phyloP scores from a whole-genome alignment of 495 filamentous ascomycete species.

The Sporormia fimetaria region DNA sequence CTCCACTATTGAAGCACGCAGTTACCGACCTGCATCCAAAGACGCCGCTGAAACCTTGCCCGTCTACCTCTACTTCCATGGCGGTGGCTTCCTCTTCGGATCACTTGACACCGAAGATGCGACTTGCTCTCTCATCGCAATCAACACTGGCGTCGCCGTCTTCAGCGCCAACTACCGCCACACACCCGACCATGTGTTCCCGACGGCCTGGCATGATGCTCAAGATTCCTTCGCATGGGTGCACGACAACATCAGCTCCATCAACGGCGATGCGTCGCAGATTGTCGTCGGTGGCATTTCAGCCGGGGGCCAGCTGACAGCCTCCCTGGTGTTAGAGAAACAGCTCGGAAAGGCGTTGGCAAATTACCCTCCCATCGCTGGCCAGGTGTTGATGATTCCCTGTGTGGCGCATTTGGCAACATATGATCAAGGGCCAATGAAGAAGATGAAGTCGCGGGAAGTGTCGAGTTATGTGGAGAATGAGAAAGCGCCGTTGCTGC shows the following conservation, averaged over 20 bases:
- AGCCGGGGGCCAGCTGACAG: conserved; percentile 10
- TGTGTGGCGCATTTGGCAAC: background rate
- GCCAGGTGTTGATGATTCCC: conserved; percentile 12
- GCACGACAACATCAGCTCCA: conserved; percentile 1
- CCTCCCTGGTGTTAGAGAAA: conserved; percentile 4
- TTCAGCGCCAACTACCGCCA: conserved; percentile 20
- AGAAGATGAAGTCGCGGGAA: background rate
- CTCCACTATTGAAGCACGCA: conserved; percentile 9
- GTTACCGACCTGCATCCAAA: conserved; percentile 3
- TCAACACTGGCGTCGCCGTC: conserved; percentile 3
- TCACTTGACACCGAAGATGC: conserved; percentile 9
- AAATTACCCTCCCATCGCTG: conserved; percentile 4
- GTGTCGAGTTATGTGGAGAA: conserved; percentile 7
- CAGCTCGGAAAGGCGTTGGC: conserved; percentile 2
- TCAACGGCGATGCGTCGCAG: conserved; percentile 1
- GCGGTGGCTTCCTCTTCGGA: conserved; percentile 21
- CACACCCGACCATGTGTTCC: conserved; percentile 19
- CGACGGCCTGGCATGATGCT: conserved; percentile 9
- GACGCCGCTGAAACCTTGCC: conserved; percentile 1
- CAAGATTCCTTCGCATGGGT: conserved; percentile 17
- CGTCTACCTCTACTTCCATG: conserved; percentile 15
- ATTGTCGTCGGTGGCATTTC: conserved; percentile 10
- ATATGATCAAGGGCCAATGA: background rate
- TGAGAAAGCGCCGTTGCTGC: conserved; percentile 5
- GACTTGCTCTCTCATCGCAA: conserved; percentile 4